Evolutionary conservation across 73 alveolate species (phyloP), one percentile per base, ranked within the genome.

Genomic region (Paramecium sonneborni): DNA sequence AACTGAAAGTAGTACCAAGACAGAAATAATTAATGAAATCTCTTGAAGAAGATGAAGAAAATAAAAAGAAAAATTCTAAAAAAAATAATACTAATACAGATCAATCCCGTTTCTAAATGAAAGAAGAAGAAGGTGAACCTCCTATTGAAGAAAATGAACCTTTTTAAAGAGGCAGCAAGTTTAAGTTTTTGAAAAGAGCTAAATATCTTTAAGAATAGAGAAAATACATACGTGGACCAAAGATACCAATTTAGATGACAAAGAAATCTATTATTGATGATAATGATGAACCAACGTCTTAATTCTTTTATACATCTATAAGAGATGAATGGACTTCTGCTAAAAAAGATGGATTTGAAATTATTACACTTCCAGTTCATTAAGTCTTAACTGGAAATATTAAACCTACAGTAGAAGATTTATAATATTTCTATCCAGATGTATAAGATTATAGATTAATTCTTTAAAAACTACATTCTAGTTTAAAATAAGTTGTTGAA

Each of bases 281-380:
- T 14, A 38, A 72, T 72, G 90, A 79, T 21, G 90, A 79, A 46
- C 44, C 26, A 2, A 24, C 44, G 1, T 79, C 90, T 1, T 14
- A 38, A 79, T 79, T 79, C 76, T 79, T 79, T 26, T 79, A 79
- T 79, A 26, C 55, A 9, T n/a, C 69, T 2, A 44, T 46, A 9
- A 43, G 90, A 44, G 90, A 79, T 79, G 90, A 79, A 79, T 79
- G 72, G 69, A 43, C 90, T 2, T 43, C 44, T 11, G 90, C 90
- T 43, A 79, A 79, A n/a, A 79, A 79, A 10, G 90, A 79, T 44
- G 90, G 90, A 43, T 79, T 79, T 23, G 90, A 43, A 23, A 20
- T 79, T 12, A 43, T 79, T 4, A 41, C 41, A 0, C 24, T 46
- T 11, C 69, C 69, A 14, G 90, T 44, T 79, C 69, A 46, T 39